phyloP scores from a whole-genome alignment of 2,329 filamentous ascomycete genomes.

The Amesomyces nigricolor region DNA sequence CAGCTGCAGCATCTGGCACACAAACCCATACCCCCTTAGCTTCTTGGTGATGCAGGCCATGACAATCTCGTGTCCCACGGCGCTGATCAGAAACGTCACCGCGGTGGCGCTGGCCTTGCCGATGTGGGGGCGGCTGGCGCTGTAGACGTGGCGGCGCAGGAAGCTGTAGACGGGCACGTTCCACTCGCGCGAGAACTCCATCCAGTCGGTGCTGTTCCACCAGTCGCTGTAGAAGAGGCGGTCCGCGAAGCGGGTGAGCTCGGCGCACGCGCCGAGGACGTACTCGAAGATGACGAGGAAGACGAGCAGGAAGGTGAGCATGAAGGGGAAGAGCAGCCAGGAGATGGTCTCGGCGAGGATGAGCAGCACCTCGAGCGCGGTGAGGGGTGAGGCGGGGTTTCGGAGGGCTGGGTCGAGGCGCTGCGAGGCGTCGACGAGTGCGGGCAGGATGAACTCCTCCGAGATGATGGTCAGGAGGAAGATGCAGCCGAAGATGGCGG shows the following conservation, averaged over 20 bases:
- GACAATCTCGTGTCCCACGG: constrained; percentile 86
- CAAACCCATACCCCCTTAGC: constrained; percentile 84
- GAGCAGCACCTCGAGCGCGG: constrained; percentile 62
- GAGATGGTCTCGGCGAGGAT: constrained; percentile 86
- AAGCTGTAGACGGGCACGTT: constrained; percentile 97
- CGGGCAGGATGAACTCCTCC: constrained; percentile 92
- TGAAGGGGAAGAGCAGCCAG: constrained; percentile 91
- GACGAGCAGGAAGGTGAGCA: constrained; percentile 89
- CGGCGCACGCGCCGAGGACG: constrained; percentile 86
- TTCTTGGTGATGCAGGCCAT: constrained; percentile 99
- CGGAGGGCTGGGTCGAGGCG: constrained; percentile 43
- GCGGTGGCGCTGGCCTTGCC: constrained; percentile 73
- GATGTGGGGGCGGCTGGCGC: constrained; percentile 69
- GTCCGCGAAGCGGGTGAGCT: constrained; percentile 89
- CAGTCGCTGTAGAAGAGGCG: constrained; percentile 83
- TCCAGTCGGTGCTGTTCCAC: constrained; percentile 80
- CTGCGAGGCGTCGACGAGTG: constrained; percentile 64
- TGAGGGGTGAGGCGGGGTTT: constrained; percentile 28
- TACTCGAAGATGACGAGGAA: constrained; percentile 99
- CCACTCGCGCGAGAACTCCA: constrained; percentile 95
- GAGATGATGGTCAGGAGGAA: constrained; percentile 87
- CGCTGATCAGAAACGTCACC: constrained; percentile 87
- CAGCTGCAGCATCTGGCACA: constrained; percentile 94
- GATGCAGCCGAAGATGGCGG: constrained; percentile 92
- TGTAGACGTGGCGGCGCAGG: constrained; percentile 89